Evolutionary conservation across 2,329 filamentous ascomycete genomes (phyloP).

Genomic region (Botrytis sinoallii): DNA sequence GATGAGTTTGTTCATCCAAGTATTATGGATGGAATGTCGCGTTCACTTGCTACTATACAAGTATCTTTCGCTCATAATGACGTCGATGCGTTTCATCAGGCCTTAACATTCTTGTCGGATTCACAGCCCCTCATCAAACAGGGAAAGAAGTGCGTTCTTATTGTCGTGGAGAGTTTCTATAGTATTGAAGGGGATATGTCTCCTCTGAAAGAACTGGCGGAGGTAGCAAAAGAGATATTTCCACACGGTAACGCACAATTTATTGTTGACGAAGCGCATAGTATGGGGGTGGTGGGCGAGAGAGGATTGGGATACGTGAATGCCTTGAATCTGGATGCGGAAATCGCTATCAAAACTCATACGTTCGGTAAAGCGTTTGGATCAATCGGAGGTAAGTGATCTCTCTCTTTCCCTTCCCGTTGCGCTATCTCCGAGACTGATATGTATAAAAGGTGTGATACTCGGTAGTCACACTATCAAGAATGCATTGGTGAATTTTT

Average conservation of each 20-base stretch:
- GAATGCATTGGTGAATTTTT: background rate
- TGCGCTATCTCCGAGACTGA: background rate
- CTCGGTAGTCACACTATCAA: background rate
- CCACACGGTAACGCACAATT: background rate
- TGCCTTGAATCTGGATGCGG: background rate
- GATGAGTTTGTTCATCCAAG: background rate
- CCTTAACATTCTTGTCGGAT: background rate
- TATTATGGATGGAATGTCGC: background rate
- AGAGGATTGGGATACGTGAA: background rate
- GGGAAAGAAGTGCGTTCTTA: background rate
- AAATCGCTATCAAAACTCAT: background rate
- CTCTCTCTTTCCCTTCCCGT: background rate
- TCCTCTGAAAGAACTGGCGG: background rate
- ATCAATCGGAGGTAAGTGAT: background rate
- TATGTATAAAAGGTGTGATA: background rate
- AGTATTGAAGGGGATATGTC: constrained; percentile 6
- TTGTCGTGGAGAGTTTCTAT: background rate
- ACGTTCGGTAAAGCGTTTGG: background rate
- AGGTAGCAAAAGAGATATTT: background rate
- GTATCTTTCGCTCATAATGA: background rate
- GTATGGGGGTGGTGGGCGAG: background rate
- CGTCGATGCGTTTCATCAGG: background rate
- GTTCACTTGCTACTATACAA: background rate
- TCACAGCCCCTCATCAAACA: background rate
- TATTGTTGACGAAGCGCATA: background rate